Evolutionary conservation across 1,139 yeast genomes (phyloP).

Genomic region (Nakaseomyces uthaithaninus): DNA sequence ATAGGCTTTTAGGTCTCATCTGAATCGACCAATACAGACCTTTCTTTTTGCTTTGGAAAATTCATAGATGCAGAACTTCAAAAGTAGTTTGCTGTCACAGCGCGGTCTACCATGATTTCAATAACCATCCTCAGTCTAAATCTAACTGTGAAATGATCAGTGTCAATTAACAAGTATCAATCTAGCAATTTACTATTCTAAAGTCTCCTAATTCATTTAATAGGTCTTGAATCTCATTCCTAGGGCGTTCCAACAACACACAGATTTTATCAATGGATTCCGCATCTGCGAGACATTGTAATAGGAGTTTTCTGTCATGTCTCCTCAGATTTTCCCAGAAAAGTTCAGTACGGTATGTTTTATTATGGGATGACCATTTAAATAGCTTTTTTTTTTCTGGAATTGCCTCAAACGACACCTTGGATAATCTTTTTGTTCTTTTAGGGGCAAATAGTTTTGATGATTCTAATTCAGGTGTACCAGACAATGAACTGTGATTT

Average conservation of each 20-base stretch:
- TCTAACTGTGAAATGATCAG: too few species aligned
- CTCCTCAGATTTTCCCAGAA: constrained; percentile 25
- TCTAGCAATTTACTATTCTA: constrained; percentile 32
- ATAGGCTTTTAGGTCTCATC: too few species aligned
- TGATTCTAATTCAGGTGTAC: constrained; percentile 7
- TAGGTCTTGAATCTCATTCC: constrained; percentile 46
- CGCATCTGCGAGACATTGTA: constrained; percentile 45
- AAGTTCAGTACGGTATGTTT: constrained; percentile 16
- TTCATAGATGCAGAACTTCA: too few species aligned
- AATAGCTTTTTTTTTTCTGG: constrained; percentile 8
- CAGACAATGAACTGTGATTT: background rate
- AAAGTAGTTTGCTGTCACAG: too few species aligned
- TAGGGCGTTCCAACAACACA: constrained; percentile 53
- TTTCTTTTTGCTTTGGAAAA: too few species aligned
- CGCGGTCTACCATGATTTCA: background rate
- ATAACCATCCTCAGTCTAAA: too few species aligned
- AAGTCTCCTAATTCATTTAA: constrained; percentile 37
- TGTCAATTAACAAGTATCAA: background rate
- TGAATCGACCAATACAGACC: too few species aligned
- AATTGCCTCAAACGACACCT: constrained; percentile 24
- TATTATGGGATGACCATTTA: constrained; percentile 9
- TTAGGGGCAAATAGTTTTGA: constrained; percentile 10
- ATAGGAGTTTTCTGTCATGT: constrained; percentile 36
- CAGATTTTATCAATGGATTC: constrained; percentile 68
- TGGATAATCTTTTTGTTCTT: constrained; percentile 17